Base-by-base conservation (phyloP, 805 yeast species). In the Wickerhamiella bombiphila region DNA sequence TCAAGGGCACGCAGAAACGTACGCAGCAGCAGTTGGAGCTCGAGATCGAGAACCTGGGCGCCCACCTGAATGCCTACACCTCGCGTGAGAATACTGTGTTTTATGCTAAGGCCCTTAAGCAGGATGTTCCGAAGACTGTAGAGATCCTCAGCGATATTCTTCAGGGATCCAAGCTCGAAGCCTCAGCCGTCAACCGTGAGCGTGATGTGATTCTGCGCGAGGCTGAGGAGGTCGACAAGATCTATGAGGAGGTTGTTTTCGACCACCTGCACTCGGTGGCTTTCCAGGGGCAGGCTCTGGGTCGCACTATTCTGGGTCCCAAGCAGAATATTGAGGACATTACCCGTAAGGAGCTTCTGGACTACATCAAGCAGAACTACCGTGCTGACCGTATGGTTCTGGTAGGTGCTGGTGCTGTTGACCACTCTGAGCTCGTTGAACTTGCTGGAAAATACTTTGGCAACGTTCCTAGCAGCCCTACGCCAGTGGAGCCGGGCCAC, bases 61-160 rank as follows among this genome's bases (percentile, higher is more conserved):
- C 95, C 19, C 98, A 91, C 61, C 71, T 91, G 53, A 91, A 93
- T 57, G 98, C 98, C n/a, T 91, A 91, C 64, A 91, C 98, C 2
- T 83, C 95, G 16, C 73, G 99, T 54, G 99, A 91, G 56, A 86
- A 85, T 60, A 91, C 99, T 1, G 98, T 88, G 6, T 91, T 86
- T 59, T 91, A 85, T 59, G 94, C 97, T 35, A 85, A 83, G 59
- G 72, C 96, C 22, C 64, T 86, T 41, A 69, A 74, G 48, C 68
- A 68, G 24, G 94, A 93, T 54, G 76, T 93, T 32, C 80, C 86
- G 43, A 73, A 74, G 52, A 76, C 93, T 17, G 81, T 91, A 21
- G 93, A 85, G 54, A 82, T 91, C 31, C 64, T 91, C 39, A 69
- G 91, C 44, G 99, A 91, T 57, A 80, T 91, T 48, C 66, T 93